Conservation (phyloP, 371 early-diverging fungal species). For the Nematocida sp. region DNA sequence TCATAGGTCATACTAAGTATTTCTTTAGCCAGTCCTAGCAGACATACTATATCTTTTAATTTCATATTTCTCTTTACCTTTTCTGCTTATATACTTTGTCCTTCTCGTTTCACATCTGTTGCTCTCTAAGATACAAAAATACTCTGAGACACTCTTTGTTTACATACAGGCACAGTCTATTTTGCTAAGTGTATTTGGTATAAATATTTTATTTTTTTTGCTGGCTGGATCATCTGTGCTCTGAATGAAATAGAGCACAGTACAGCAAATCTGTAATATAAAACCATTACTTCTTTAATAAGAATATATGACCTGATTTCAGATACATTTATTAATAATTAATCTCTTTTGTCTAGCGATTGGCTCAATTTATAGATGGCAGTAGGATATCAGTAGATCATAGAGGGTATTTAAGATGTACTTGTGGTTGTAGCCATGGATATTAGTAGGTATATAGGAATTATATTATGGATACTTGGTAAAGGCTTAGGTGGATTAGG, state of each 20-base stretch:
- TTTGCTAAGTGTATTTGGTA: not conserved
- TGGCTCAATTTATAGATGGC: not conserved
- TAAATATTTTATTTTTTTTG: constrained; percentile 16
- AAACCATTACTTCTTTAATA: constrained; percentile 47
- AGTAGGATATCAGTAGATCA: not conserved
- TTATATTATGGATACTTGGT: no score
- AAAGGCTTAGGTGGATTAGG: no score
- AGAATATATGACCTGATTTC: constrained; percentile 45
- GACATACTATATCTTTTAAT: not conserved
- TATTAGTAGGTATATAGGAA: no score
- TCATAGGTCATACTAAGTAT: constrained; percentile 7
- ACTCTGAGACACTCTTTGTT: not conserved
- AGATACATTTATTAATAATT: constrained; percentile 29
- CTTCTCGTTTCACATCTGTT: constrained; percentile 11
- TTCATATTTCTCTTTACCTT: not conserved
- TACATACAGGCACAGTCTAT: not conserved
- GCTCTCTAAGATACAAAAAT: constrained; percentile 7
- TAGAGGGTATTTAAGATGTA: no score
- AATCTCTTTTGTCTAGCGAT: not conserved
- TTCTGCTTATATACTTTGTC: constrained; percentile 5
- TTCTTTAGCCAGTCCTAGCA: not conserved
- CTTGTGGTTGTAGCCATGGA: no score
- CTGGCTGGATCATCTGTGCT: constrained; percentile 40
- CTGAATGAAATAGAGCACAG: not conserved
- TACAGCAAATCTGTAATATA: constrained; percentile 20